These are phyloP conservation scores for Tephrocybe sp. DNA, from an alignment of 768 basidiomycete species.

Conservation along the genomic window DNA sequence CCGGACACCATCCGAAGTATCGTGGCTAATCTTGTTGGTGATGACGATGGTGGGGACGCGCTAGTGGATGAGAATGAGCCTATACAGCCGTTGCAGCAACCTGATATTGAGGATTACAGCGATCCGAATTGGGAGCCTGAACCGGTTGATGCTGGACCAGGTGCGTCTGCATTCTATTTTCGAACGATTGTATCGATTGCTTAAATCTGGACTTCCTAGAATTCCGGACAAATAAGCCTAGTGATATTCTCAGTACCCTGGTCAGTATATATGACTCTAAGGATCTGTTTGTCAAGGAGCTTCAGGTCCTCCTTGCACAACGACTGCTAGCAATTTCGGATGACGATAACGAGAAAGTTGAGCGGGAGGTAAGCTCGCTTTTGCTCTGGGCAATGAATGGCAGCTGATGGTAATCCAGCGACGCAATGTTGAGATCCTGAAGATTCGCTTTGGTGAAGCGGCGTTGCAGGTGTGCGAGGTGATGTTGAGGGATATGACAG, in stretches of 20 bases:
- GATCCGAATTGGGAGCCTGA: conserved; percentile 97
- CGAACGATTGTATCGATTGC: background rate
- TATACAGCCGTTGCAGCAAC: conserved; percentile 68
- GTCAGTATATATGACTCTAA: conserved; percentile 98
- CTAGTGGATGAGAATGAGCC: conserved; percentile 85
- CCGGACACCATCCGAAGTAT: conserved; percentile 94
- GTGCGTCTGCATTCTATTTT: conserved; percentile 38
- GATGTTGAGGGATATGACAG: conserved; percentile 96
- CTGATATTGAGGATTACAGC: conserved; percentile 79
- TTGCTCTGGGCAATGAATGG: background rate
- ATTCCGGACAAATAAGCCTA: conserved; percentile 87
- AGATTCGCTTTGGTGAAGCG: conserved; percentile 92
- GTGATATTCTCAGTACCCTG: conserved; percentile 93
- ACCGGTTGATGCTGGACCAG: conserved; percentile 93
- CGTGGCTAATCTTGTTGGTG: conserved; percentile 86
- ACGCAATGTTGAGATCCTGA: conserved; percentile 89
- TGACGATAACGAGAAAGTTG: conserved; percentile 77
- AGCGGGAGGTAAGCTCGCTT: conserved; percentile 48
- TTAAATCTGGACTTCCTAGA: conserved; percentile 40
- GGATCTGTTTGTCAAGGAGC: conserved; percentile 93
- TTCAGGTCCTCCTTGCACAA: conserved; percentile 89
- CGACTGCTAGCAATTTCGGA: conserved; percentile 78
- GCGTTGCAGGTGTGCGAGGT: conserved; percentile 95
- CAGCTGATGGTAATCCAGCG: conserved; percentile 48
- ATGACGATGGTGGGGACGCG: conserved; percentile 76